These are phyloP conservation scores for Komagataella ulmi DNA, from an alignment of 805 yeast species.

Conservation along the genomic window DNA sequence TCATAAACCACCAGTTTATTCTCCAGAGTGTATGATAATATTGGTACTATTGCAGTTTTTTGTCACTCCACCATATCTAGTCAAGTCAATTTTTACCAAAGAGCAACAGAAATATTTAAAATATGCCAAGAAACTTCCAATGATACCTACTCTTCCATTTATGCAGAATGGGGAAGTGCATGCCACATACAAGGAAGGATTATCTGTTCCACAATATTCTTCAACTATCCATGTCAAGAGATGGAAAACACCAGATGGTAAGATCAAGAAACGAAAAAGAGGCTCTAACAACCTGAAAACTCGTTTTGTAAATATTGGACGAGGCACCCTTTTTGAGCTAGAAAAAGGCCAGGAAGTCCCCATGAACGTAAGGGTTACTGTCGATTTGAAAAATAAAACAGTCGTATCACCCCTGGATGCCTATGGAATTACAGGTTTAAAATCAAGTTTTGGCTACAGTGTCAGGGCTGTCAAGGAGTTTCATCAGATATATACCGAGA, in stretches of 20 bases:
- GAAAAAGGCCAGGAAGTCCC: conserved; percentile 48
- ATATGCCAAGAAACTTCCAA: conserved; percentile 59
- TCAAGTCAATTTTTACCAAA: conserved; percentile 45
- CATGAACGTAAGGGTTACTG: conserved; percentile 67
- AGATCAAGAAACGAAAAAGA: conserved; percentile 33
- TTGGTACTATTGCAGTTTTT: conserved; percentile 68
- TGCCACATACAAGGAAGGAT: conserved; percentile 46
- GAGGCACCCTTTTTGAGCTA: conserved; percentile 42
- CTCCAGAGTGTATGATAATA: conserved; percentile 31
- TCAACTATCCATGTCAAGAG: conserved; percentile 19
- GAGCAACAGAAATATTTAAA: conserved; percentile 34
- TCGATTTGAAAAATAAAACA: conserved; percentile 44
- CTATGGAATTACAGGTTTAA: conserved; percentile 49
- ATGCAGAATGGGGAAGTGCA: conserved; percentile 32
- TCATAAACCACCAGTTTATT: conserved; percentile 8
- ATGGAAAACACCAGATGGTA: conserved; percentile 20
- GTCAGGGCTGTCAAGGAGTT: conserved; percentile 56
- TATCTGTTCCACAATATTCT: conserved; percentile 26
- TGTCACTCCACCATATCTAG: conserved; percentile 74
- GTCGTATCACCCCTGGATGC: conserved; percentile 65
- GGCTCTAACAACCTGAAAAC: conserved; percentile 31
- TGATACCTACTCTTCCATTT: conserved; percentile 62
- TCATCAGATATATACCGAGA: conserved; percentile 57
- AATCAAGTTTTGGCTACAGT: conserved; percentile 55
- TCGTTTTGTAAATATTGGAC: conserved; percentile 68